Evolutionary conservation across 805 yeast genomes (phyloP), one percentile per base, ranked within the genome.

Genomic region (Suhomyces sp.): DNA sequence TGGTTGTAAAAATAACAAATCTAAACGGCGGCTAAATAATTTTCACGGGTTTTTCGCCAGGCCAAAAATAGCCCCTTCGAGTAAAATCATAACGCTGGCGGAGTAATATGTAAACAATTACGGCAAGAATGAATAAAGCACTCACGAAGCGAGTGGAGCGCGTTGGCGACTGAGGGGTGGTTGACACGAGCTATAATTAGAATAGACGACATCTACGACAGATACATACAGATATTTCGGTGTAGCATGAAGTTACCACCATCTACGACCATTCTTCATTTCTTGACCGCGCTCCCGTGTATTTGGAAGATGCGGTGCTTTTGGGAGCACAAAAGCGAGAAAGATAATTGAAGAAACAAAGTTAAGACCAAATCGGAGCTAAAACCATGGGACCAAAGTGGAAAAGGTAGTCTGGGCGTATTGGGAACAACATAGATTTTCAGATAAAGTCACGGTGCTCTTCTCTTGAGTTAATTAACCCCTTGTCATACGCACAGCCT

Each of bases 31-130:
- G 41, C n/a, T 19, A 22, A 37, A 37, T 37, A 37, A 37, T 37
- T 37, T 37, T 37, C 41, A 37, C 41, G 17, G 12, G 4, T 17
- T 17, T 17, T 17, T 37, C 12, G 12, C 21, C 41, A 4, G 21
- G 41, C 41, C 41, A 37, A 37, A 37, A 37, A 37, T 37, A 37
- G 41, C 41, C 41, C 22, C 13, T 17, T 37, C 19, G 41, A 17
- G 41, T 37, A 37, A 37, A 37, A 37, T 37, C 41, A 37, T 17
- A 37, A 37, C 41, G 41, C 41, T 37, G 41, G 41, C 41, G 41
- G 41, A 19, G 41, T 37, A 9, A 31, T 3, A 35, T 35, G 41
- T 37, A 37, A 37, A 37, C 41, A 37, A 37, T 37, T 31, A 31
- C 13, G 9, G 35, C 13, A 31, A 31, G 12, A 31, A 31, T 6